Evolutionary conservation across 805 yeast species (phyloP), one percentile per base, ranked within the genome.

Genomic region (Grigorovia humatica): DNA sequence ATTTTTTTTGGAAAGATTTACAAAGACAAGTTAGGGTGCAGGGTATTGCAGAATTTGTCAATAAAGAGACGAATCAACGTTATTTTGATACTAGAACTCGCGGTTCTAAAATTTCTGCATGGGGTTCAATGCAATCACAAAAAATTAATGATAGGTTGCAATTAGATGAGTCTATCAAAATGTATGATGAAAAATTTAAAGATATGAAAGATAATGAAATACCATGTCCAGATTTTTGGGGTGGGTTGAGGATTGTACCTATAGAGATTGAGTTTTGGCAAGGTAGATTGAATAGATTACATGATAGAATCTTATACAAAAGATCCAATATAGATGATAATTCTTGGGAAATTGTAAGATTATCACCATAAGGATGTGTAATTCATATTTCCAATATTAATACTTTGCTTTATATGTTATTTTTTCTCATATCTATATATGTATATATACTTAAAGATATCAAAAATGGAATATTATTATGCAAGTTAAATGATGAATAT

Each of bases 181-280:
- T 73, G 27, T 75, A 70, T 53, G 81, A 74, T 51, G 70, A 74
- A 51, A 75, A 80, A 63, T 88, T 87, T 55, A 77, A 80, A 55
- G 42, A 38, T 38, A 8, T 38, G 8, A 81, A 75, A 43, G 64
- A 69, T 46, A 78, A 78, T 38, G 48, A 50, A 29, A 80, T 91
- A 46, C 93, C 95, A 23, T 85, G 95, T 56, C 99, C 99, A 13
- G 90, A 87, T 40, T 83, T 73, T 64, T 91, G 99, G 99, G 98
- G 98, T 51, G 99, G 99, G 0, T 65, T 91, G 48, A 76, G 96
- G 61, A 75, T 91, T 18, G 81, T 84, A 43, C 99, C 99, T 4
- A 70, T 86, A 44, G 96, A 88, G 64, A 78, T 91, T 57, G 99
- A 91, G 70, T 93, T 91, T 64, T 91, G 97, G 97, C 98, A 93